Evolutionary conservation across 1,284 basidiomycete species (phyloP), one percentile per base, ranked within the genome.

Genomic region (Limonomyces culmigenus): DNA sequence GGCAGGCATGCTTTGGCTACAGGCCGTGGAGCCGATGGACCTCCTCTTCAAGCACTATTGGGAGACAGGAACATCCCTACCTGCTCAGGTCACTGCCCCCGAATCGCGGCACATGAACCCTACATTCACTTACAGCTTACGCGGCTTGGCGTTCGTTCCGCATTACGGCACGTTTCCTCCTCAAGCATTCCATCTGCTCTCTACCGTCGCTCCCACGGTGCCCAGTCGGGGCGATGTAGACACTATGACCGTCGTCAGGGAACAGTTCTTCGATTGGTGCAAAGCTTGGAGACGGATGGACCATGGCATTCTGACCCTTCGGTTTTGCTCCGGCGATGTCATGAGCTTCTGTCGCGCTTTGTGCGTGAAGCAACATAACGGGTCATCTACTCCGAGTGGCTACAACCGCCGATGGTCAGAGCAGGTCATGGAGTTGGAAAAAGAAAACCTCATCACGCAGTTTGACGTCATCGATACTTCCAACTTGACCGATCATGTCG

Each of bases 391-490:
- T 8, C 23, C 8, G n/a, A 27, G 8, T 8, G 23, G 8, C 23
- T 8, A n/a, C 8, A n/a, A 8, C n/a, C 5, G 23, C 10, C 10
- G 13, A 6, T 4, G 12, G 5, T 17, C 25, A 27, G 8, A 5
- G 14, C n/a, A 29, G 25, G 35, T 10, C 11, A 8, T n/a, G 17
- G n/a, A 4, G 4, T 6, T 4, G 11, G 3, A 25, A 29, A 5
- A 54, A 0, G 45, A 63, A 33, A 34, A 42, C 2, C 37, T 40
- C 14, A 48, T 45, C 33, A 36, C 41, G 5, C 35, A 29, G 0
- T 74, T 72, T 50, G 54, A 68, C 34, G 54, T 70, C 32, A 65
- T 73, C 38, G 65, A 72, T 30, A 67, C 69, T 0, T 70, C 68
- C 14, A 70, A 69, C 39, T 41, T 71, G n/a, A 45, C 50, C 12